Conservation (phyloP, 768 basidiomycete genomes). For the Lactarius akahatsu region DNA sequence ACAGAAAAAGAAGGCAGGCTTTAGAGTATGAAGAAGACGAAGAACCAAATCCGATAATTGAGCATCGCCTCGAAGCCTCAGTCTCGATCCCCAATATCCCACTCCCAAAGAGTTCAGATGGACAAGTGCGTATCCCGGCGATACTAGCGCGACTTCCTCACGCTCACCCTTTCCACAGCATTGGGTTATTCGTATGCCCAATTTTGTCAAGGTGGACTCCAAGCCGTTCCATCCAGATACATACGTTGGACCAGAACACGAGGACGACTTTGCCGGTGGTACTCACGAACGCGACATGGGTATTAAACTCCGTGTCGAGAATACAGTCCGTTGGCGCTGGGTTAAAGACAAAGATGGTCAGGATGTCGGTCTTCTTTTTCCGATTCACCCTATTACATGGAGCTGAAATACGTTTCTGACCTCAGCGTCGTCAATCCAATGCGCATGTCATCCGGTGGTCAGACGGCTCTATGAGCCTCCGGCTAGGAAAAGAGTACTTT, state of each 20-base stretch:
- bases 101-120: slow-evolving; percentile 75
- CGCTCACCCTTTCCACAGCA: slow-evolving; percentile 47
- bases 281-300: slow-evolving; percentile 73
- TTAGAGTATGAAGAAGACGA: slow-evolving; percentile 83
- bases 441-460: slow-evolving; percentile 93
- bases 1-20: slow-evolving; percentile 56
- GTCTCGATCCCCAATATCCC: slow-evolving; percentile 87
- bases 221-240: slow-evolving; percentile 88
- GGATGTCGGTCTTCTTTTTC: slow-evolving; percentile 58
- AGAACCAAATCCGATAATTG: slow-evolving; percentile 53
- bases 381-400: slow-evolving; percentile 5
- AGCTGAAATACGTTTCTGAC: neutral
- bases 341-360: slow-evolving; percentile 67
- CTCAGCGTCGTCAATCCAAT: slow-evolving; percentile 82
- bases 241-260: slow-evolving; percentile 80
- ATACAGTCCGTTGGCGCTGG: slow-evolving; percentile 97
- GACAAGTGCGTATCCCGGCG: slow-evolving; percentile 55
- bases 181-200: slow-evolving; percentile 94
- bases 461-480: slow-evolving; percentile 87
- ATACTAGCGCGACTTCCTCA: slow-evolving; percentile 1
- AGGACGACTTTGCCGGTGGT: slow-evolving; percentile 58
- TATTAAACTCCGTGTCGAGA: slow-evolving; percentile 87
- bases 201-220: slow-evolving; percentile 85
- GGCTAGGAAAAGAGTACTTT: slow-evolving; percentile 91
- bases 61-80: slow-evolving; percentile 61